These are phyloP conservation scores for Lachancea thermotolerans DNA, from an alignment of 805 yeast genomes.

Conservation along the genomic window DNA sequence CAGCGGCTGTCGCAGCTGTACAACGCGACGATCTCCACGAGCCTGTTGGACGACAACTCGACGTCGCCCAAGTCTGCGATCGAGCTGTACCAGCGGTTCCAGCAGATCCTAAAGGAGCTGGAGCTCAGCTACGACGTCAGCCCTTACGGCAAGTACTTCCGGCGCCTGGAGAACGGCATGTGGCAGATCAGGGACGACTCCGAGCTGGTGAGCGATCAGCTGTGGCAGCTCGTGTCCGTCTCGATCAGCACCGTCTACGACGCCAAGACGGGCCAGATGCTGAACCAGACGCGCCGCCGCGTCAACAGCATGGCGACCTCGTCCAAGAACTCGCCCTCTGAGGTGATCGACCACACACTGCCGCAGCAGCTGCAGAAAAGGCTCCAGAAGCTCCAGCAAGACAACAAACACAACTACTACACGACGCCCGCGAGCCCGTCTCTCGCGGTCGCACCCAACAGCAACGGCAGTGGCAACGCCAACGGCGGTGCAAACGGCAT, in stretches of 20 bases:
- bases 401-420: conserved; percentile 26
- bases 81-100: conserved; percentile 30
- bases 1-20: conserved; percentile 25
- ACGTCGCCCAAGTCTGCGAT: conserved; percentile 30
- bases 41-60: conserved; percentile 24
- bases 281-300: conserved; percentile 15
- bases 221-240: conserved; percentile 26
- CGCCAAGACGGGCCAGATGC: conserved; percentile 23
- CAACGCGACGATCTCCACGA: conserved; percentile 22
- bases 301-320: conserved; percentile 16
- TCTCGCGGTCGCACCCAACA: not conserved
- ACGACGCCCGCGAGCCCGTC: conserved; percentile 30
- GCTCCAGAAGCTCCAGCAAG: conserved; percentile 24
- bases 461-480: conserved; percentile 2
- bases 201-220: conserved; percentile 21
- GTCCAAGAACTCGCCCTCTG: conserved; percentile 20
- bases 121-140: conserved; percentile 26
- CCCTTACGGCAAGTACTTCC: conserved; percentile 28
- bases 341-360: conserved; percentile 14
- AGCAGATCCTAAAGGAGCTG: conserved; percentile 31
- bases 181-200: conserved; percentile 28
- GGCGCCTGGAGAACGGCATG: conserved; percentile 20
- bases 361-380: conserved; percentile 27
- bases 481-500: not conserved
- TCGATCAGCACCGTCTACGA: conserved; percentile 25